Conservation (phyloP, 1,284 basidiomycete species). For the Meripilus lineatus region DNA sequence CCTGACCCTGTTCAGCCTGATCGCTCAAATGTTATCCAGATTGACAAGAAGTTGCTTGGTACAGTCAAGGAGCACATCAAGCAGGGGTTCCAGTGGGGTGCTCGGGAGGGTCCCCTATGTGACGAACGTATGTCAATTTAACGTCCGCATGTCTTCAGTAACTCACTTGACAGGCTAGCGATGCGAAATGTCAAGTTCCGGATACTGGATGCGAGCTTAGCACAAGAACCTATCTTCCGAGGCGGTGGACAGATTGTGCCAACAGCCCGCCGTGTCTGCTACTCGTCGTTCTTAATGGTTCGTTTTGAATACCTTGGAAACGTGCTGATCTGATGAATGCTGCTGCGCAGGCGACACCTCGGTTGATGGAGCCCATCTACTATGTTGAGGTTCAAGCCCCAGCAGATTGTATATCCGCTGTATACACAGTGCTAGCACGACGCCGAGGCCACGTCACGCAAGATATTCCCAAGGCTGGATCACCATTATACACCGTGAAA, state of each 20-base stretch:
- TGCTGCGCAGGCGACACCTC: conserved; percentile 74
- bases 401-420: conserved; percentile 96
- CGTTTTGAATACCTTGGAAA: conserved; percentile 19
- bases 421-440: conserved; percentile 95
- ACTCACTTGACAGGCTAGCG: conserved; percentile 44
- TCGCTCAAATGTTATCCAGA: conserved; percentile 33
- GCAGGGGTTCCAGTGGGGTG: conserved; percentile 99
- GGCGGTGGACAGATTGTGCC: conserved; percentile 99
- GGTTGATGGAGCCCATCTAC: conserved; percentile 96
- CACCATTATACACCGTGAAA: conserved; percentile 95
- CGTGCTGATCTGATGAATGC: conserved; percentile 3
- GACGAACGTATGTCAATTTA: conserved; percentile 83
- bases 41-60: conserved; percentile 90
- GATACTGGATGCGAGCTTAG: conserved; percentile 86
- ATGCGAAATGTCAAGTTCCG: conserved; percentile 99
- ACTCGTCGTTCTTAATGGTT: conserved; percentile 98
- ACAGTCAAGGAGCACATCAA: conserved; percentile 94
- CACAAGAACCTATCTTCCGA: conserved; percentile 94
- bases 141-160: too few species aligned
- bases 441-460: conserved; percentile 97
- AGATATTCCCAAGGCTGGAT: conserved; percentile 96
- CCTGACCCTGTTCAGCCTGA: conserved; percentile 2
- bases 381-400: conserved; percentile 98
- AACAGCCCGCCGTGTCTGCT: conserved; percentile 94
- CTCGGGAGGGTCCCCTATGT: conserved; percentile 94